Evolutionary conservation across 2,329 filamentous ascomycete genomes (phyloP).

Genomic region (Exophiala sideris): DNA sequence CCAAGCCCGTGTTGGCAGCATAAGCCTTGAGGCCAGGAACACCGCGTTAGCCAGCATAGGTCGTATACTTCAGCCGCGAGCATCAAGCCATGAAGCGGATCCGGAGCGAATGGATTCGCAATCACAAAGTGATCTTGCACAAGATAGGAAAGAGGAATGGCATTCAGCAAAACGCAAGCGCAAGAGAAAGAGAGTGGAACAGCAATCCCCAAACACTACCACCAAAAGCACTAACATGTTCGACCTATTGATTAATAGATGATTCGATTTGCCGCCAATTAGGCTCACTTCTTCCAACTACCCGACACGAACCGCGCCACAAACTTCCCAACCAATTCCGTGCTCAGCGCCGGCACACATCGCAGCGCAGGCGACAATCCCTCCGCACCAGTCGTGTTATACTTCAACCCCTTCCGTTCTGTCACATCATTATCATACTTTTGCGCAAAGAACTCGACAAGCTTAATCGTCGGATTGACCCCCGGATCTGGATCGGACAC

Average conservation of each 20-base stretch:
- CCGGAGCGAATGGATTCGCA: neutral
- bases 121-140: neutral
- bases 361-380: conserved; percentile 35
- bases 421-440: conserved; percentile 51
- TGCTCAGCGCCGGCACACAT: conserved; percentile 31
- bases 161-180: conserved; percentile 1
- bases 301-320: conserved; percentile 27
- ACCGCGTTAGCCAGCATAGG: neutral
- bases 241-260: conserved; percentile 8
- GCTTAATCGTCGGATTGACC: conserved; percentile 52
- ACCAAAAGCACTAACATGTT: conserved; percentile 8
- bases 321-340: conserved; percentile 22
- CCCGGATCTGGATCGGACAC: conserved; percentile 48
- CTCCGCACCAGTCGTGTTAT: conserved; percentile 37
- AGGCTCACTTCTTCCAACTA: conserved; percentile 3
- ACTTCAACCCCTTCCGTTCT: conserved; percentile 38
- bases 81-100: neutral
- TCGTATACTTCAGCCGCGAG: neutral
- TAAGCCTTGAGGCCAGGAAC: conserved; percentile 6
- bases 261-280: neutral
- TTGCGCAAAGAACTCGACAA: conserved; percentile 52
- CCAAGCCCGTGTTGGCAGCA: neutral
- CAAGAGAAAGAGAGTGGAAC: conserved; percentile 6
- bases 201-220: neutral
- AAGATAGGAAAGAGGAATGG: neutral